Percentiles rank a stretch among this genome's conserved stretches.
These are phyloP conservation scores for Polygonum aviculare DNA, from an alignment of 148 eudicot genomes.

Conservation along the genomic window DNA sequence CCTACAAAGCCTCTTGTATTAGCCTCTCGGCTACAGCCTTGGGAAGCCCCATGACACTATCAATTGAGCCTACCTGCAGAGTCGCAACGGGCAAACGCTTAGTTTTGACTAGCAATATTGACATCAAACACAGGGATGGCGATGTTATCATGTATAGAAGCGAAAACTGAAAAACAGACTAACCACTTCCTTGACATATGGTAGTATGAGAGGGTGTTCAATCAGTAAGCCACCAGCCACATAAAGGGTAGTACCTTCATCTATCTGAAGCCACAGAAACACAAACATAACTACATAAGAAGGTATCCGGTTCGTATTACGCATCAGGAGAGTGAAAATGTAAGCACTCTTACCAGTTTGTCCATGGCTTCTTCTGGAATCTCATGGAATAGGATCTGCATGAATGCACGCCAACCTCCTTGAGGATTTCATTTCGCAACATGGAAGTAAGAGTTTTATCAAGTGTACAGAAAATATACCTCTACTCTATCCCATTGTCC, in stretches of 20 bases:
- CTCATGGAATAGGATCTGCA: slow-evolving; percentile 78
- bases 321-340: not conserved
- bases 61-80: slow-evolving; percentile 71
- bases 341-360: slow-evolving; percentile 42
- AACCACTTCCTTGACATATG: slow-evolving; percentile 78
- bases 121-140: not conserved
- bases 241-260: slow-evolving; percentile 64
- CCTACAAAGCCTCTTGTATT: slow-evolving; percentile 40
- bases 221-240: slow-evolving; percentile 86
- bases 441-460: not conserved
- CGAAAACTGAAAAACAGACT: slow-evolving; percentile 15
- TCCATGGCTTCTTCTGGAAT: slow-evolving; percentile 69
- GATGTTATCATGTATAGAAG: not conserved
- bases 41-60: slow-evolving; percentile 95
- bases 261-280: slow-evolving; percentile 40
- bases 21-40: slow-evolving; percentile 67
- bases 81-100: not conserved
- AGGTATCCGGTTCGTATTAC: not conserved
- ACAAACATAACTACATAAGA: not conserved
- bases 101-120: not conserved
- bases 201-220: slow-evolving; percentile 81
- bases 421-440: not conserved
- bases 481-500: slow-evolving; percentile 87
- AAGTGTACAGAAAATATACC: slow-evolving; percentile 31
- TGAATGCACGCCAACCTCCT: not conserved